Base-by-base conservation (phyloP, 495 filamentous ascomycete genomes). In the Penicillium pulvis region DNA sequence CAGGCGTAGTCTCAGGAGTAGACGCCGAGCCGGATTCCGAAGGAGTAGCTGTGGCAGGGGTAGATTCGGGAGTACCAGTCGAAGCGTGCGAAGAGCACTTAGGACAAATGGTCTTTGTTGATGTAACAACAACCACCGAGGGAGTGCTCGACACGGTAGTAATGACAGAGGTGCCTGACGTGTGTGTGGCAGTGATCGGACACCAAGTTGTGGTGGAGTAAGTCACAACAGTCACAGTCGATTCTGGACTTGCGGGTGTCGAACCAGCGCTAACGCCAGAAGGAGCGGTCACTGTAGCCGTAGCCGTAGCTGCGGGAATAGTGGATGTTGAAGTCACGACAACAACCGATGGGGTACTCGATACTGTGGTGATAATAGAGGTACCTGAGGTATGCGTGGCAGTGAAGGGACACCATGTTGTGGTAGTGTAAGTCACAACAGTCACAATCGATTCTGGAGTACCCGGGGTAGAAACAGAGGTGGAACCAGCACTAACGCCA, bases 161-260 rank as follows among this genome's bases (percentile, higher is more conserved):
- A 6, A 53, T 35, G 1, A 60, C 36, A 12, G 59, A 47, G 10
- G 53, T 26, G 56, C 60, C 50, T 3, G 59, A 53, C 20, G 67
- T 66, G 39, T 70, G 53, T 33, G 65, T 71, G 30, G 63, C 66
- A 23, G 72, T 64, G 48, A 81, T 75, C 14, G 84, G 81, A 66
- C 77, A 80, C 59, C 81, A 66, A 51, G 83, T 85, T 23, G 82
- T 84, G 46, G 74, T 62, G 4, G 36, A 43, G 35, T 57, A 54
- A 28, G 59, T 62, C 19, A 62, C 78, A 60, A 83, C 55, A 28
- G 81, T 69, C 58, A 81, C 71, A 44, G 77, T 68, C 24, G 76
- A 72, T 28, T 53, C 56, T 2, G 51, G 43, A 57, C 26, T 49
- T 4, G 20, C 45, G 19, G 59, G 31, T 1, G 54, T 35, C n/a